Evolutionary conservation across 345 rosid genomes (phyloP).

Genomic region (Euphorbia lathyris): DNA sequence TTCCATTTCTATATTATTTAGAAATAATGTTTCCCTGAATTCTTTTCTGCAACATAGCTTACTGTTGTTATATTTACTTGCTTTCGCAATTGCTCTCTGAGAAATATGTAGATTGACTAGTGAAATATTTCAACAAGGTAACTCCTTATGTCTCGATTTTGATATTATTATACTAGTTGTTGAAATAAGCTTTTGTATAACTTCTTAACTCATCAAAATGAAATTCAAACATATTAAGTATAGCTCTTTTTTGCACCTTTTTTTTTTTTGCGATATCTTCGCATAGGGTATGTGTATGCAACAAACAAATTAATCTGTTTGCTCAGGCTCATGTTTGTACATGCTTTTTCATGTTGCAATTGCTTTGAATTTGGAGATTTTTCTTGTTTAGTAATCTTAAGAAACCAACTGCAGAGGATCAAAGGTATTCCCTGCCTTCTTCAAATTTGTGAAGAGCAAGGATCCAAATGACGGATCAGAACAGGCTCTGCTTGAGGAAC

Average conservation of each 20-base stretch:
- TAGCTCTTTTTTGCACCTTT: neutral
- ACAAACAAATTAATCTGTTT: neutral
- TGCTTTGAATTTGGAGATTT: neutral
- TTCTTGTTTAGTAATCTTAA: neutral
- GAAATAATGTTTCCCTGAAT: too few relatives aligned
- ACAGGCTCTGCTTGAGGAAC: conserved; percentile 66
- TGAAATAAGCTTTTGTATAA: neutral
- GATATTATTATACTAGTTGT: too few relatives aligned
- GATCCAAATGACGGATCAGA: conserved; percentile 72
- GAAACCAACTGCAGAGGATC: conserved; percentile 49
- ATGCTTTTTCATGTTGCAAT: neutral
- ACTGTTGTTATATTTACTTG: too few relatives aligned
- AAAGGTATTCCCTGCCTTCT: conserved; percentile 57
- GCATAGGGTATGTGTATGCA: neutral
- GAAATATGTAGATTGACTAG: too few relatives aligned
- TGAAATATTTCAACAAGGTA: too few relatives aligned
- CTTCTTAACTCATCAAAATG: neutral
- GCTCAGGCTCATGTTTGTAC: neutral
- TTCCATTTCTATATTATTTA: too few relatives aligned
- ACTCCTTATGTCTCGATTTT: too few relatives aligned
- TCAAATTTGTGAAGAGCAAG: conserved; percentile 78
- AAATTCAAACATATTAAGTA: too few relatives aligned
- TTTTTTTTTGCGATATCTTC: neutral
- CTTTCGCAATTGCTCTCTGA: too few relatives aligned
- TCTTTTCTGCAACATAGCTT: too few relatives aligned